Evolutionary conservation across 2,329 filamentous ascomycete genomes (phyloP), one percentile per base, ranked within the genome.

Genomic region (Diplodia intermedia): DNA sequence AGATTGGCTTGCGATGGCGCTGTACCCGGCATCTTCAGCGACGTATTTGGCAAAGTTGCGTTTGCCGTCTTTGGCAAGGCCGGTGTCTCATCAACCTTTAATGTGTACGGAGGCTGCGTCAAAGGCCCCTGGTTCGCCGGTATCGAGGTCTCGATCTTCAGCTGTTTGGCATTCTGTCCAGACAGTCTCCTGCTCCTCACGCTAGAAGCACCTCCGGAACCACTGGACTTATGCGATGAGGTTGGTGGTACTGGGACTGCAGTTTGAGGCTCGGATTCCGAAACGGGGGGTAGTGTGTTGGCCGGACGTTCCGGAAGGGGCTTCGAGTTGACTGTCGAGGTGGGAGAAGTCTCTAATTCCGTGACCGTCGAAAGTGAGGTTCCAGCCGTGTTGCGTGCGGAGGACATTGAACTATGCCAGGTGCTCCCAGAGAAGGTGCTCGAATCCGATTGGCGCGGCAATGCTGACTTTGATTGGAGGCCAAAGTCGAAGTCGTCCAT

Each of bases 401-500:
- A 92, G 33, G 86, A 88, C 72, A 88, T 86, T 8, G 92, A 94
- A 76, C 90, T 94, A 75, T 93, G 90, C 89, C 91, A 94, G 14
- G 92, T 92, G 70, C 88, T 88, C 26, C 56, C 56, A n/a, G 91
- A 93, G 71, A 90, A 86, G 15, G 88, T 88, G 80, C 91, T 96
- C 1, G 92, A 94, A 76, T 92, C 91, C 3, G 93, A 95, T 75
- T 94, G 90, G 69, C 92, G 87, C 40, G 91, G 90, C 26, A 92
- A 78, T 31, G 89, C 85, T 18, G 88, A 89, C 72, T 90, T 92
- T 6, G 86, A 86, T 72, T 88, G 86, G 40, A 89, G 80, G 66
- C 88, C 90, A 75, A 94, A 91, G 68, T 92, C 86, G 75, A 96
- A 96, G 68, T 94, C 91, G 67, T 94, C 92, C 74, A 95, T 89